Conservation (phyloP, 352 stramenopile genomes). For the Plasmopara halstedii region DNA sequence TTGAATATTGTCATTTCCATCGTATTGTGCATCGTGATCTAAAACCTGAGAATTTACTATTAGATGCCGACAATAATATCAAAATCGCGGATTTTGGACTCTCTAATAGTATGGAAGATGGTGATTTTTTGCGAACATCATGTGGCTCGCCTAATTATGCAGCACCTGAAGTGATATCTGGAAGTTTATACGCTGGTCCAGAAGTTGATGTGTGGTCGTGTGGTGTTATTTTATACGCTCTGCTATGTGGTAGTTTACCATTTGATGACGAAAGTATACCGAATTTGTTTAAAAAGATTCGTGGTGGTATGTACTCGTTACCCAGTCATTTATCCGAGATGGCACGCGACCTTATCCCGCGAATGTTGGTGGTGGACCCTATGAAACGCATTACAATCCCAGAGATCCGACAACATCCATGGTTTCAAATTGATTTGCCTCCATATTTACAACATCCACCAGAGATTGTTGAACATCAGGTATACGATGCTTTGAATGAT, state of each 20-base stretch:
- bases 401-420: slow-evolving; percentile 97
- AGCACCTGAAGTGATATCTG: slow-evolving; percentile 98
- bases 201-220: slow-evolving; percentile 99
- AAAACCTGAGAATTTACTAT: slow-evolving; percentile 96
- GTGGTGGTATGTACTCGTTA: slow-evolving; percentile 96
- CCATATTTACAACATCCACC: slow-evolving; percentile 95
- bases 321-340: slow-evolving; percentile 95
- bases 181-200: slow-evolving; percentile 96
- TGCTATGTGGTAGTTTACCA: slow-evolving; percentile 96
- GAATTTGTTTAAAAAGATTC: slow-evolving; percentile 99
- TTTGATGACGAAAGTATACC: slow-evolving; percentile 99
- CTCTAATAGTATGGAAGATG: slow-evolving; percentile 98
- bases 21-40: slow-evolving; percentile 98
- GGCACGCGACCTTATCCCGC: slow-evolving; percentile 94
- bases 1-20: slow-evolving; percentile 99
- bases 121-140: slow-evolving; percentile 97
- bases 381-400: slow-evolving; percentile 99
- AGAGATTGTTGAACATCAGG: slow-evolving; percentile 94
- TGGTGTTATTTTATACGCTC: slow-evolving; percentile 98
- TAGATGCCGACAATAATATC: slow-evolving; percentile 98
- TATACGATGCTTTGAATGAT: slow-evolving; percentile 7
- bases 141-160: slow-evolving; percentile 99
- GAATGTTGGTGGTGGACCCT: slow-evolving; percentile 98
- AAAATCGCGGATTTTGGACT: slow-evolving; percentile 99
- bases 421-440: slow-evolving; percentile 97